Evolutionary conservation across 2,329 filamentous ascomycete species (phyloP).

Genomic region (Phyllosticta citribraziliensis): DNA sequence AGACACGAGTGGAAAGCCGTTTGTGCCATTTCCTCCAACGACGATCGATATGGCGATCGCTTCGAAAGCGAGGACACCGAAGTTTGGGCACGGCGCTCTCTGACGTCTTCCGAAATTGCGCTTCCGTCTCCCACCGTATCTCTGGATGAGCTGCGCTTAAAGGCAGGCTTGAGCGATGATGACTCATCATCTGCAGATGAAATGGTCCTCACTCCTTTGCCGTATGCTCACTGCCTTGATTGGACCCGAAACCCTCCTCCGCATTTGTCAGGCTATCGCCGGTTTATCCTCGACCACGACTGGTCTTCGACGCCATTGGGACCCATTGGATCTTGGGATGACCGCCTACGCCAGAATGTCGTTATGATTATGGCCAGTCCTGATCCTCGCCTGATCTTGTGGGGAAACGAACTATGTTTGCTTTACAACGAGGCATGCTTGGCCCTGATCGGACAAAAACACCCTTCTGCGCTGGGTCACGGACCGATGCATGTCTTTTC

Average conservation of each 20-base stretch:
- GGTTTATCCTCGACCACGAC: slow-evolving; percentile 29
- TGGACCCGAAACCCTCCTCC: neutral
- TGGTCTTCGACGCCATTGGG: slow-evolving; percentile 65
- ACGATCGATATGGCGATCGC: neutral
- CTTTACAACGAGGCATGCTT: slow-evolving; percentile 60
- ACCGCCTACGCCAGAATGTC: slow-evolving; percentile 61
- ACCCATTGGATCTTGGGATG: slow-evolving; percentile 58
- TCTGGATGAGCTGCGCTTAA: neutral
- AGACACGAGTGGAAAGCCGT: neutral
- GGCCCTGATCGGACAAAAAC: slow-evolving; percentile 58
- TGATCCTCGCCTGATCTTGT: slow-evolving; percentile 47
- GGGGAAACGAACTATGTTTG: slow-evolving; percentile 53
- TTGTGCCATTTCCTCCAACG: neutral
- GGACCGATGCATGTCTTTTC: slow-evolving; percentile 3
- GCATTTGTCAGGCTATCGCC: neutral
- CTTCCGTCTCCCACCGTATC: neutral
- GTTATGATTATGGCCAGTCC: slow-evolving; percentile 57
- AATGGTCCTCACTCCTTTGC: neutral
- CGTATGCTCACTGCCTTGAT: neutral
- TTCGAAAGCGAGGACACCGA: neutral
- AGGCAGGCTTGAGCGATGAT: neutral
- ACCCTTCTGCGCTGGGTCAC: slow-evolving; percentile 58
- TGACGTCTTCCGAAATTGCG: neutral
- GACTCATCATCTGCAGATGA: neutral
- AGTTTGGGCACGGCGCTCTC: neutral